Evolutionary conservation across 2,329 filamentous ascomycete species (phyloP), one percentile per base, ranked within the genome.

Genomic region (Phaeosphaeriaceae sp.): DNA sequence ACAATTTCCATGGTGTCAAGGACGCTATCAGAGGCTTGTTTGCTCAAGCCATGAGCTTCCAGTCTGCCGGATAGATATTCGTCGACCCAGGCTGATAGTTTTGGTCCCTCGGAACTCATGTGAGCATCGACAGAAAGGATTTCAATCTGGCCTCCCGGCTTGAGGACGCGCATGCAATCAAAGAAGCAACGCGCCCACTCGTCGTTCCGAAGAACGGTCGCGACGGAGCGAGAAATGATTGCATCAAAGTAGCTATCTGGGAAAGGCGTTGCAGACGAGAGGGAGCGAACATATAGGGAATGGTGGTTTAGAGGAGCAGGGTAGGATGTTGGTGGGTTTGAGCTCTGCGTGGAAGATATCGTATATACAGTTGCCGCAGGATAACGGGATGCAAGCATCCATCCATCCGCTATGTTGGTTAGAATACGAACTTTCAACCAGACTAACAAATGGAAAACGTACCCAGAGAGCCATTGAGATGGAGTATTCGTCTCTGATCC

Each of bases 1-100:
- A 66, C 63, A 18, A 65, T 65, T 38, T 65, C 63, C 59, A 66
- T 64, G 3, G 62, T 66, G 39, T 66, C 62, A 28, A 66, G 58
- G 9, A 66, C 57, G 15, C 56, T 65, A 45, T 66, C 62, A 12
- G 61, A 65, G 4, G 63, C 52, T 16, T 60, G 54, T 36, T 53
- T 63, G 52, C 61, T 63, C 39, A 64, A 42, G 26, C 50, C 58
- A 34, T 60, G 49, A 11, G 56, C 59, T 32, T 66, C 62, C 3
- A 66, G 50, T 23, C 59, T 48, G 42, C 48, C 47, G 7, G 55
- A 56, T n/a, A 66, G 20, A 17, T 63, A 43, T 18, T 64, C 54
- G n/a, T 66, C 59, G 33, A 65, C 62, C 63, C 63, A 66, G 4
- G 45, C 42, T 17, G 60, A 48, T 13, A 65, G 38, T 32, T 52